Percentiles rank a stretch among this genome's conserved stretches.
Evolutionary conservation across 2,329 filamentous ascomycete genomes (phyloP).

Genomic region (Diaporthe eres): DNA sequence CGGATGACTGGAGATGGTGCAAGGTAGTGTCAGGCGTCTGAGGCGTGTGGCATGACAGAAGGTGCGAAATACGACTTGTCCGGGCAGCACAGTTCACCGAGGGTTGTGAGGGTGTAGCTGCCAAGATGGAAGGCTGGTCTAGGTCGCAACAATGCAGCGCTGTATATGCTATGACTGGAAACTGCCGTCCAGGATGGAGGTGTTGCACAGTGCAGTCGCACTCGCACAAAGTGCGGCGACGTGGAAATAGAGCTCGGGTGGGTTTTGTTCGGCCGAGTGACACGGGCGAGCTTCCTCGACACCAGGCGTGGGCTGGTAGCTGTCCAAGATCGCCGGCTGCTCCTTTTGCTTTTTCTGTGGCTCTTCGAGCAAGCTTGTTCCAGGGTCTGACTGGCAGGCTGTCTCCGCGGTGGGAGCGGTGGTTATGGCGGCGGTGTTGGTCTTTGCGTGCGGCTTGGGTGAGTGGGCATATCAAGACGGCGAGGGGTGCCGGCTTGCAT

Average conservation of each 20-base stretch:
- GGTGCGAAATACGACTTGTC: not conserved
- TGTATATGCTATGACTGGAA: conserved; percentile 11
- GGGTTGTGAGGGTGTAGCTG: not conserved
- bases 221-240: conserved; percentile 16
- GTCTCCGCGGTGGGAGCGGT: not conserved
- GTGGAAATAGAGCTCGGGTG: conserved; percentile 21
- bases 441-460: not conserved
- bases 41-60: conserved; percentile 27
- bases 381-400: not conserved
- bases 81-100: not conserved
- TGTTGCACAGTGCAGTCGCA: conserved; percentile 24
- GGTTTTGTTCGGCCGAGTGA: conserved; percentile 26
- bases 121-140: conserved; percentile 1
- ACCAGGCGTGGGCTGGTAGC: not conserved
- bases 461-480: conserved; percentile 25
- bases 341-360: not conserved
- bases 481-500: conserved; percentile 28
- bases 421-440: not conserved
- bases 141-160: conserved; percentile 8
- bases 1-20: conserved; percentile 6
- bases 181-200: not conserved
- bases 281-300: not conserved
- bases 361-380: conserved; percentile 1
- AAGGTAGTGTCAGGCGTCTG: conserved; percentile 12
- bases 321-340: not conserved